These are phyloP conservation scores for Epichloe sibirici DNA, from an alignment of 2,329 filamentous ascomycete genomes.

Conservation along the genomic window DNA sequence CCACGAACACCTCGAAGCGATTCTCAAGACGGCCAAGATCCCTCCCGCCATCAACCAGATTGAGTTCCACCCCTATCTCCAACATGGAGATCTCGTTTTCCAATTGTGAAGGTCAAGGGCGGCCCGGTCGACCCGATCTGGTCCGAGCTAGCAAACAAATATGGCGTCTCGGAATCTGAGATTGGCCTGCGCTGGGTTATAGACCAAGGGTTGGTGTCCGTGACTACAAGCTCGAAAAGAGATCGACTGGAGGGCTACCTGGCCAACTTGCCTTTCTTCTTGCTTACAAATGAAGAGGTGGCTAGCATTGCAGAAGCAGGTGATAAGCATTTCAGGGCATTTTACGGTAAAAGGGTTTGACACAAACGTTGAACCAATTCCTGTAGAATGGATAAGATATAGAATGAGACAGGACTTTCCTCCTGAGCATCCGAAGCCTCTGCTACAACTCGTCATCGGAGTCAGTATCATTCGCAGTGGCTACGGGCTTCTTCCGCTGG, in stretches of 20 bases:
- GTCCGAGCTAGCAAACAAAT: conserved; percentile 40
- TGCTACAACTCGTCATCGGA: conserved; percentile 42
- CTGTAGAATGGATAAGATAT: neutral
- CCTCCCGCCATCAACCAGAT: conserved; percentile 67
- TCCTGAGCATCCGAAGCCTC: neutral
- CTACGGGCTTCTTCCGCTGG: conserved; percentile 19
- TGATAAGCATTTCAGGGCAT: conserved; percentile 44
- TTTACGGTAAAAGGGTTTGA: conserved; percentile 43
- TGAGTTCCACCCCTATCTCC: conserved; percentile 66
- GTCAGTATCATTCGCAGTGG: conserved; percentile 34
- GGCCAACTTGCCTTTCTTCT: conserved; percentile 38
- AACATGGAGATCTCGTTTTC: conserved; percentile 47
- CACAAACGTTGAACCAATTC: conserved; percentile 22
- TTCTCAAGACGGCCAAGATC: conserved; percentile 47
- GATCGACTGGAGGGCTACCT: conserved; percentile 45
- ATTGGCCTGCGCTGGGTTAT: conserved; percentile 47
- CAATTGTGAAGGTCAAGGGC: conserved; percentile 31
- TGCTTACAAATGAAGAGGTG: conserved; percentile 47
- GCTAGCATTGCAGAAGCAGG: conserved; percentile 43
- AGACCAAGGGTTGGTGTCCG: conserved; percentile 44
- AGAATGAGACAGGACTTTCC: neutral
- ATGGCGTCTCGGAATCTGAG: conserved; percentile 42
- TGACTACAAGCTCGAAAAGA: conserved; percentile 49
- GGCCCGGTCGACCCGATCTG: conserved; percentile 43
- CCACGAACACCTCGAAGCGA: conserved; percentile 39